Evolutionary conservation across 345 rosid species (phyloP), one percentile per base, ranked within the genome.

Genomic region (Salix udensis): DNA sequence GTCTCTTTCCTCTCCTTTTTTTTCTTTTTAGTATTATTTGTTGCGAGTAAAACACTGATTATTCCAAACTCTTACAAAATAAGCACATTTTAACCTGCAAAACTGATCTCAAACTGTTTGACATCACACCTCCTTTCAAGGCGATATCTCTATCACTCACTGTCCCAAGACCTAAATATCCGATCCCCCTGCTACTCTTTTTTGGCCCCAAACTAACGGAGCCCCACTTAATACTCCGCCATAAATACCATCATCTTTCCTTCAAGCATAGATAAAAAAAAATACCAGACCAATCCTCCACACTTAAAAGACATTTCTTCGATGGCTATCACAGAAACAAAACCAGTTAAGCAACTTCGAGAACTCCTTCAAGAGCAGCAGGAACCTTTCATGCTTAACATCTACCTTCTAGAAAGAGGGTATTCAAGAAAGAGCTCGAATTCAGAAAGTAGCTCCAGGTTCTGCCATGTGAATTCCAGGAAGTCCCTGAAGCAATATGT

Each of bases 331-430:
- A 66, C 74, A 37, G 16, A 64, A 26, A 4, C 77, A 62, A 67
- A 79, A 40, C 81, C 75, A 74, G 79, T 64, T 5, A 86, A 76
- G 74, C 84, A 72, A 69, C 94, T 91, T 52, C 78, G 82, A 36
- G 87, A 91, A 31, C 73, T 87, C 39, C 95, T 89, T 39, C 81
- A 79, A 68, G 89, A 91, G 68, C 83, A 84, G 55, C 91, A 91
- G 71, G 95, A 91, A 40, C 92, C 92, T 74, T 89, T 89, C 70
- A 52, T 78, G 31, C 80, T 86, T 12, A 84, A 87, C 53, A 78
- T 67, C 77, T 85, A 82, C 77, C 88, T 88, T 18, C 58, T 75
- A 5, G 89, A 88, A 76, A 86, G 80, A 84, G 79, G 90, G 55
- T 71, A 14, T 71, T 48, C 23, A 6, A 75, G 58, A 39, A 87